Evolutionary conservation across 495 filamentous ascomycete genomes (phyloP).

Genomic region (Neohortaea acidophila): DNA sequence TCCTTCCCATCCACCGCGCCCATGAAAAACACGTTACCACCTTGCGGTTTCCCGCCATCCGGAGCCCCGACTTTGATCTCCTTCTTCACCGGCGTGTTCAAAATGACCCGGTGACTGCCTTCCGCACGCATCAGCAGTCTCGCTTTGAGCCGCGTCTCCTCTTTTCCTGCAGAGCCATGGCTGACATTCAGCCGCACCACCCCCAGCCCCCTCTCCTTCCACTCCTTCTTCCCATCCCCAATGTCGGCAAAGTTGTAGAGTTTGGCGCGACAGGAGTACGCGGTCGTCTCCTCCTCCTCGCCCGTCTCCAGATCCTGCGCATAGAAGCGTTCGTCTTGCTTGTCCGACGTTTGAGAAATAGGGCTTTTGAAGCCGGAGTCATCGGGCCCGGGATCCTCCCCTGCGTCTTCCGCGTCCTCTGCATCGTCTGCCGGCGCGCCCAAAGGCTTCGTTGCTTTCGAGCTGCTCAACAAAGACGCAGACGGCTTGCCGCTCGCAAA

Average conservation of each 20-base stretch:
- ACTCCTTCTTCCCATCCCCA: constrained; percentile 38
- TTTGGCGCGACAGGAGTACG: constrained; percentile 56
- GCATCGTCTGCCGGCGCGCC: constrained; percentile 40
- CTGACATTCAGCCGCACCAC: constrained; percentile 66
- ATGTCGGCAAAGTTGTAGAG: constrained; percentile 45
- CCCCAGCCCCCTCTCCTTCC: constrained; percentile 77
- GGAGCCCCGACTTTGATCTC: constrained; percentile 54
- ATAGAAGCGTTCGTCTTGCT: constrained; percentile 51
- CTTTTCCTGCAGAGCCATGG: constrained; percentile 3
- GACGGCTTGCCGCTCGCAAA: constrained; percentile 50
- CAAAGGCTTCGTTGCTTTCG: constrained; percentile 51
- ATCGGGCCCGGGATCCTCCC: constrained; percentile 35
- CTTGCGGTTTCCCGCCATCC: constrained; percentile 33
- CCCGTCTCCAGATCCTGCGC: constrained; percentile 61
- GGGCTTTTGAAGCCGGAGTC: constrained; percentile 26
- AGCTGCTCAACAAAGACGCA: constrained; percentile 34
- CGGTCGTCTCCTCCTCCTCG: constrained; percentile 49
- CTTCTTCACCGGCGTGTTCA: constrained; percentile 64
- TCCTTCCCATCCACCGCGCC: constrained; percentile 16
- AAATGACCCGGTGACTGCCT: constrained; percentile 65
- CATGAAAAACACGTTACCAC: constrained; percentile 36
- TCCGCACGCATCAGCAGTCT: constrained; percentile 82
- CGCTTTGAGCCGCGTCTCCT: constrained; percentile 16
- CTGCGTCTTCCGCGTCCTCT: constrained; percentile 34
- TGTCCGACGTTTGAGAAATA: constrained; percentile 32